Evolutionary conservation across 1,139 yeast genomes (phyloP).

Genomic region (Saccharomycopsis crataegensis): DNA sequence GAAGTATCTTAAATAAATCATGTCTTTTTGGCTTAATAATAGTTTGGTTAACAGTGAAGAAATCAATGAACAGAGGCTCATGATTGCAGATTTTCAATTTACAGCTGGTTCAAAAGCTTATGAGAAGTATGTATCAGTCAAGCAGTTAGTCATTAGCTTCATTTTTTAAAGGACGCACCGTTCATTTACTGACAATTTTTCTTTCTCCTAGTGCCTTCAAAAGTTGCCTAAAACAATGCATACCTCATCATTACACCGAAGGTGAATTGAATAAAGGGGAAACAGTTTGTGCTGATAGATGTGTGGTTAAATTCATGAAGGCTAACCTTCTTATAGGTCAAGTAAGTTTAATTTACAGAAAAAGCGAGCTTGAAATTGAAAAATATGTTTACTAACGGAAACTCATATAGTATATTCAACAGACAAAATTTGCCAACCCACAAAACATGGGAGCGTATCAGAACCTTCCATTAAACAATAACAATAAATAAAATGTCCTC

Average conservation of each 20-base stretch:
- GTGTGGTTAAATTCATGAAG: conserved; percentile 66
- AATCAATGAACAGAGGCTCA: conserved; percentile 60
- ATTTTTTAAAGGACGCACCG: not conserved
- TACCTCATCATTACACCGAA: conserved; percentile 68
- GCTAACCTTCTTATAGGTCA: conserved; percentile 59
- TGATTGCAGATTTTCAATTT: conserved; percentile 68
- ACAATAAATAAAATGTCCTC: no score
- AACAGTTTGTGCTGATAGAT: conserved; percentile 63
- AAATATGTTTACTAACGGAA: no score
- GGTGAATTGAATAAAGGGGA: conserved; percentile 77
- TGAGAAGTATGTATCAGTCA: conserved; percentile 34
- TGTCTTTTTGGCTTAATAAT: not conserved
- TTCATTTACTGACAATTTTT: conserved; percentile 6
- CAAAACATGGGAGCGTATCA: not conserved
- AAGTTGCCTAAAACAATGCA: conserved; percentile 63
- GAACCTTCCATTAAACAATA: no score
- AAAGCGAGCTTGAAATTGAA: no score
- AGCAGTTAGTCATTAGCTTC: not conserved
- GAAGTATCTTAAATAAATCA: not conserved
- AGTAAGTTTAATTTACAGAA: conserved; percentile 1
- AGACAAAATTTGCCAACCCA: not conserved
- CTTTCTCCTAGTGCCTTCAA: conserved; percentile 34
- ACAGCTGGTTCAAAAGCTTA: conserved; percentile 66
- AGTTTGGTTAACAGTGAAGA: conserved; percentile 28
- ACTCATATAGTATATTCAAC: not conserved